Base-by-base conservation (phyloP, 371 early-diverging fungal genomes). In the Circinella minor region DNA sequence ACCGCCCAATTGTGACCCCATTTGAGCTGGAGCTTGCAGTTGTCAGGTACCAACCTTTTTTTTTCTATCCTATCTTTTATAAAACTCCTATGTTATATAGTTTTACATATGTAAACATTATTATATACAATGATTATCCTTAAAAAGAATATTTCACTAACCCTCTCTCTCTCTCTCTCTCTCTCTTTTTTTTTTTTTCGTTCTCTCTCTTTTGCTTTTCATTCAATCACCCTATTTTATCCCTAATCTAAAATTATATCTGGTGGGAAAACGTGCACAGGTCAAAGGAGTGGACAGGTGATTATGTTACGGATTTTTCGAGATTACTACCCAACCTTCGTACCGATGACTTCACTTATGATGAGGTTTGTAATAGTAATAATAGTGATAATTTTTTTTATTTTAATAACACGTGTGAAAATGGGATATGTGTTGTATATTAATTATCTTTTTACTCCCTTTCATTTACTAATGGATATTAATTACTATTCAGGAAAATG, bases 1-100 rank as follows among this genome's bases (percentile, higher is more conserved):
- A 92, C 74, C 89, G 88, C 63, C 98, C 98, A 34, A 90, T 98
- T 37, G 92, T 97, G 3, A 97, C 98, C 36, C 98, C 98, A 11
- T 95, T 86, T 72, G 98, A 98, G 76, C 81, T 98, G 63, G 89
- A 92, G 65, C 76, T 95, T 48, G 96, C 98, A 4, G 80, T 94
- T 54, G 78, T 83, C 73, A 85, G 76, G 85, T 75, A 75, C 55
- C 11, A 43, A 43, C 11, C 43, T 11, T 11, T 11, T 43, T 43
- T 43, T 43, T 54, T 54, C 51, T 54, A 66, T 71, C 54, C 51
- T 65, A 27, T 18, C 59, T 27, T 15, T 18, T 57, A 27, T 57
- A 34, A 57, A 10, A 20, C 65, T 59, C 70, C 59, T 65, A 48
- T 88, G 34, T 62, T 14, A 54, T 68, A 43, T 43, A 43, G 1